Percentiles rank a stretch among this genome's conserved stretches.
Conservation (phyloP, 306 rosid species). For the Hippophae rhamnoides region DNA sequence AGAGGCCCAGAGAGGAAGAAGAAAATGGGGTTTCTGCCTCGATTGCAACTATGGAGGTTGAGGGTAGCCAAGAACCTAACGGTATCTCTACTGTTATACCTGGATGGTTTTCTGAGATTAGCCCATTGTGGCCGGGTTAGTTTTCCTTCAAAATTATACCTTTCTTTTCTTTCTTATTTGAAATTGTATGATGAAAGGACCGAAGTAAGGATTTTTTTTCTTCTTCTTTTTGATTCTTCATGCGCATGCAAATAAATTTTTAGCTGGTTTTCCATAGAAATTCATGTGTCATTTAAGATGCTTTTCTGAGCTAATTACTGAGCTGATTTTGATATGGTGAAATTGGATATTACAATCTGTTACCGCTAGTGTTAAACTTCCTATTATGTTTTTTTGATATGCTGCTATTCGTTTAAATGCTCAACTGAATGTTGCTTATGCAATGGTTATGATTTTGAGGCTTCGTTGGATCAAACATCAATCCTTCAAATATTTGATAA, state of each 20-base stretch:
- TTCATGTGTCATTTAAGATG: neutral
- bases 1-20: conserved; percentile 52
- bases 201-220: conserved; percentile 1
- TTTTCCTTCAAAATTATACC: conserved; percentile 3
- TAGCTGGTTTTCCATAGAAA: neutral
- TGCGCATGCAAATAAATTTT: neutral
- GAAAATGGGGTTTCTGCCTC: conserved; percentile 41
- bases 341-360: neutral
- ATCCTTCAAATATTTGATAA: no score
- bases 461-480: no score
- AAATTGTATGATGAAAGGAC: conserved; percentile 42
- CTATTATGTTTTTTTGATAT: no score
- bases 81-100: conserved; percentile 62
- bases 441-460: no score
- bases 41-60: conserved; percentile 30
- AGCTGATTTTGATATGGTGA: neutral
- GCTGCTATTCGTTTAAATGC: no score
- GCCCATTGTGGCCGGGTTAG: conserved; percentile 99
- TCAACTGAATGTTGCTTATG: no score
- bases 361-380: neutral
- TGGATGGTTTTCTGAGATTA: conserved; percentile 97
- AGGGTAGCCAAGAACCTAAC: conserved; percentile 23
- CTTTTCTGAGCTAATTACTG: neutral
- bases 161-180: neutral
- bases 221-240: neutral